Conservation (phyloP, 805 yeast genomes). For the Myxozyma nipponensis region DNA sequence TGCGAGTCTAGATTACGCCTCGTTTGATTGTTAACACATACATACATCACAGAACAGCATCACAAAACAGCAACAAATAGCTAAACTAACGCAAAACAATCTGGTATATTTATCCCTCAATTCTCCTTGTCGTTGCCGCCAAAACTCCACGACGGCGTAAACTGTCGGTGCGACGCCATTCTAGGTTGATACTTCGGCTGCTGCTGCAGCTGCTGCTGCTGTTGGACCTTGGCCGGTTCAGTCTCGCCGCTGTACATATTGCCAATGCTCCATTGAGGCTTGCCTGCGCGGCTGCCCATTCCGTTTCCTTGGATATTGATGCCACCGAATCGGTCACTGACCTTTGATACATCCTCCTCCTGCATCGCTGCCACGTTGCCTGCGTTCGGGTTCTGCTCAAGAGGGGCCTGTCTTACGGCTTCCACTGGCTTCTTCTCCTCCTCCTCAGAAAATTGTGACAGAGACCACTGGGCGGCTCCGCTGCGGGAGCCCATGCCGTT, state of each 20-base stretch:
- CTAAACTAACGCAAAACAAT: background rate
- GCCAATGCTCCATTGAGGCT: constrained; percentile 16
- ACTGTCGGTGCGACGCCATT: constrained; percentile 15
- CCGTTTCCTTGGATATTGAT: constrained; percentile 25
- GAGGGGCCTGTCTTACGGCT: background rate
- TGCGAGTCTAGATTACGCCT: constrained; percentile 10
- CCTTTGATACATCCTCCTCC: background rate
- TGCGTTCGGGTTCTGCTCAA: background rate
- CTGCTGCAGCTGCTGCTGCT: background rate
- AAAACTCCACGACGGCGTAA: constrained; percentile 23
- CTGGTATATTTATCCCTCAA: background rate
- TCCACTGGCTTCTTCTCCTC: constrained; percentile 1
- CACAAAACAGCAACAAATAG: background rate
- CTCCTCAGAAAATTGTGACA: constrained; percentile 5
- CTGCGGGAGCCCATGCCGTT: constrained; percentile 24
- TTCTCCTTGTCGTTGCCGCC: constrained; percentile 24
- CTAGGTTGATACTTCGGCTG: constrained; percentile 14
- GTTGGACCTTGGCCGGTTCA: background rate
- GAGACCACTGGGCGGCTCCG: constrained; percentile 11
- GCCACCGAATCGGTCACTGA: constrained; percentile 10
- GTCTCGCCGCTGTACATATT: background rate
- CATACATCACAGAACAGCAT: background rate
- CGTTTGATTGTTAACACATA: background rate
- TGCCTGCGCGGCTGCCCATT: constrained; percentile 23
- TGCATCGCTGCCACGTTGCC: background rate